Base-by-base conservation (phyloP, 306 rosid genomes). In the Datisca glomerata region DNA sequence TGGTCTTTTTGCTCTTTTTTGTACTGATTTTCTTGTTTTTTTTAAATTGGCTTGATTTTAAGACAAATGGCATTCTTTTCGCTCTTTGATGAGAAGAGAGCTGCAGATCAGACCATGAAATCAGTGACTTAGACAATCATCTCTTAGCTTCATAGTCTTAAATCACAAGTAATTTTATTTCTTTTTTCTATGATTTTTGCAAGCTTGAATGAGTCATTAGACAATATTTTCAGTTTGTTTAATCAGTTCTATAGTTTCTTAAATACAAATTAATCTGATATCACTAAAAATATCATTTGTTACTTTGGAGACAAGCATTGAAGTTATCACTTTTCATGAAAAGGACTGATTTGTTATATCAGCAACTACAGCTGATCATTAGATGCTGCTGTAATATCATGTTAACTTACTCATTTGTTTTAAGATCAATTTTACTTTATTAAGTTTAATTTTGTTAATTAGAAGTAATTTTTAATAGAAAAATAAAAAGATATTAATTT, bases 1-100 rank as follows among this genome's bases (percentile, higher is more conserved):
- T 5, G 44, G 95, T 84, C 93, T 13, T 41, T 21, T 5, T 17
- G n/a, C n/a, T n/a, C n/a, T n/a, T 15, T 16, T 1, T 72, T 72
- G 65, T 67, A 52, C 37, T 39, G 16, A 25, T 65, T 15, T 47
- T 8, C 49, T 72, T 78, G 69, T 65, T 61, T 19, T 55, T 61
- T 56, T 41, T 49, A 20, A 20, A 38, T 65, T 21, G 16, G 75
- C 39, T 67, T 45, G 60, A 57, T 56, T 37, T 54, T 61, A 40
- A 37, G 56, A 57, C 79, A 69, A 39, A 61, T 69, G 79, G 75
- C 63, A 14, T 27, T 9, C 40, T 57, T 44, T 28, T 31, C 9
- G 36, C 32, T 70, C 55, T 52, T 21, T 37, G 8, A 29, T 6
- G 21, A 9, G 13, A 16, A 15, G 31, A 7, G 18, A 4, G 1